These are phyloP conservation scores for Xenoacremonium recifei DNA, from an alignment of 2,329 filamentous ascomycete species.

Conservation along the genomic window DNA sequence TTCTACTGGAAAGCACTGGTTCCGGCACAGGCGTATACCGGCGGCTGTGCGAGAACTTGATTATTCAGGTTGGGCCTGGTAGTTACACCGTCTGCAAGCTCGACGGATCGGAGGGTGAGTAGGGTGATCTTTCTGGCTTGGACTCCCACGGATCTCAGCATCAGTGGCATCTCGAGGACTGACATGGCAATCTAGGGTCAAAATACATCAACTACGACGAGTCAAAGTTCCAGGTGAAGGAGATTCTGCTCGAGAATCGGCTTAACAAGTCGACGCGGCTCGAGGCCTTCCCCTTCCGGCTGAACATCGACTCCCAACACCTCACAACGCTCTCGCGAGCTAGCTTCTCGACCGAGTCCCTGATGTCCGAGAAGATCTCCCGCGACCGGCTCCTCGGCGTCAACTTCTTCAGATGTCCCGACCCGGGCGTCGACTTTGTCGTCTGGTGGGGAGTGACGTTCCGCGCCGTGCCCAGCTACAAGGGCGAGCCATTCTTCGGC, in stretches of 20 bases:
- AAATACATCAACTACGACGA: not conserved
- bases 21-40: no score
- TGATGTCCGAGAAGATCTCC: not conserved
- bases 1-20: slow-evolving; percentile 24
- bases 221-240: not conserved
- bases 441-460: slow-evolving; percentile 26
- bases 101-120: no score
- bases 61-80: slow-evolving; percentile 26
- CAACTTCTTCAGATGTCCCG: slow-evolving; percentile 22
- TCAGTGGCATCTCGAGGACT: no score
- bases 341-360: not conserved
- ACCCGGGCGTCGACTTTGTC: slow-evolving; percentile 22
- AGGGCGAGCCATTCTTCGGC: slow-evolving; percentile 4
- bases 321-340: no score
- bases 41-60: slow-evolving; percentile 23
- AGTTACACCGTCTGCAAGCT: not conserved
- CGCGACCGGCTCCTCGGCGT: slow-evolving; percentile 18
- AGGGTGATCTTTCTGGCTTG: no score
- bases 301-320: not conserved
- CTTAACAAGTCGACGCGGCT: not conserved
- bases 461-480: no score
- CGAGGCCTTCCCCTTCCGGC: not conserved
- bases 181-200: not conserved
- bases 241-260: not conserved
- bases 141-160: no score